phyloP scores from a whole-genome alignment of 768 basidiomycete genomes.

The Russula brevipes region DNA sequence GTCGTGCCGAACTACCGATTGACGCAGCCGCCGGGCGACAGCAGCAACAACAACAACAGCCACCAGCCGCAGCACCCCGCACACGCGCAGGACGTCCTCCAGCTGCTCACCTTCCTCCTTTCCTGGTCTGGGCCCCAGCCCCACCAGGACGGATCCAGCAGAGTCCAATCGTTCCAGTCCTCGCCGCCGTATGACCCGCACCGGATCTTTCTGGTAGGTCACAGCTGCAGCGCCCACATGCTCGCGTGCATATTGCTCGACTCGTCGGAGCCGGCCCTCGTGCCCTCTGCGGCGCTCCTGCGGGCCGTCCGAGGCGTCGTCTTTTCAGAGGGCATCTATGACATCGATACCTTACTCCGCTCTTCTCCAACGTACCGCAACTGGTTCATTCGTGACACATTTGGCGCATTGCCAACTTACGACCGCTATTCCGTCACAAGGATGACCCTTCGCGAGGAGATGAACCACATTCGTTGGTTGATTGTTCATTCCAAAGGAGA shows the following conservation, averaged over 20 bases:
- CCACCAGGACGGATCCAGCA: slow-evolving; percentile 12
- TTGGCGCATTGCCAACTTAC: slow-evolving; percentile 51
- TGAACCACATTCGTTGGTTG: slow-evolving; percentile 52
- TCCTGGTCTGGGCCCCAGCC: slow-evolving; percentile 39
- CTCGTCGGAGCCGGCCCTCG: slow-evolving; percentile 41
- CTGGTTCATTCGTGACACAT: slow-evolving; percentile 65
- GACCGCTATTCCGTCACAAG: slow-evolving; percentile 41
- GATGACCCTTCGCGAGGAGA: slow-evolving; percentile 36
- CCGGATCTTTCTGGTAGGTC: slow-evolving; percentile 59
- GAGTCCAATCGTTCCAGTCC: too few species aligned
- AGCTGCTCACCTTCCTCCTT: slow-evolving; percentile 54
- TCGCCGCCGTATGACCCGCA: slow-evolving; percentile 36
- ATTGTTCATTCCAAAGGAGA: slow-evolving; percentile 73
- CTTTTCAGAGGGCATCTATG: slow-evolving; percentile 74
- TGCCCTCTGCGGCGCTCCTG: slow-evolving; percentile 42
- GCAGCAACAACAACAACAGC: slow-evolving; percentile 16
- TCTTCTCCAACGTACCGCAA: slow-evolving; percentile 62
- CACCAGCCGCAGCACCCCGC: slow-evolving; percentile 55
- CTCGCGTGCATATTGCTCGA: slow-evolving; percentile 63
- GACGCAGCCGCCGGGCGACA: slow-evolving; percentile 37
- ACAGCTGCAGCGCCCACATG: slow-evolving; percentile 83
- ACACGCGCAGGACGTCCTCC: slow-evolving; percentile 62
- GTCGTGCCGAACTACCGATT: slow-evolving; percentile 77
- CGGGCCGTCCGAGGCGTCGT: slow-evolving; percentile 48
- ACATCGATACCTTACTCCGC: slow-evolving; percentile 57